Percentiles rank a stretch among this genome's conserved stretches.
Evolutionary conservation across 257 asterid genomes (phyloP).

Genomic region (Solanum lycopersicoides): DNA sequence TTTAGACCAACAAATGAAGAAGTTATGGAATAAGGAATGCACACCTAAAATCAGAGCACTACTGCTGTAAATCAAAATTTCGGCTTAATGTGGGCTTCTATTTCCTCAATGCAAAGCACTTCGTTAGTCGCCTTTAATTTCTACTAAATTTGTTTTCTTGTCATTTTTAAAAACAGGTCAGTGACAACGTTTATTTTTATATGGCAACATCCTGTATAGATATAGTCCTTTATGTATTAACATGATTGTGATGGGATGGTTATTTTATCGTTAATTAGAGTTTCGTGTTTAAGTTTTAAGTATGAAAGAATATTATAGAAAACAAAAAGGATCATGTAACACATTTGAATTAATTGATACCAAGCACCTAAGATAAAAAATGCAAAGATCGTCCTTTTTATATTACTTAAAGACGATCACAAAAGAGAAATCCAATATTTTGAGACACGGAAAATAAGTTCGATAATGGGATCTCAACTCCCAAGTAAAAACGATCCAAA

Average conservation of each 20-base stretch:
- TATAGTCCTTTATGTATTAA: too few relatives aligned
- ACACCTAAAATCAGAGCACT: too few relatives aligned
- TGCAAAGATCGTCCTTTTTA: not conserved
- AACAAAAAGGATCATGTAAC: too few relatives aligned
- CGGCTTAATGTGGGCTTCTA: not conserved
- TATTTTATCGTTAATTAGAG: too few relatives aligned
- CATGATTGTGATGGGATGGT: not conserved
- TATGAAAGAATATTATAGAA: too few relatives aligned
- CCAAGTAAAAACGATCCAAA: not conserved
- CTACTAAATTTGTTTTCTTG: not conserved
- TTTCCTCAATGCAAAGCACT: not conserved
- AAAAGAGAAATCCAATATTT: not conserved
- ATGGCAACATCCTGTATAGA: not conserved
- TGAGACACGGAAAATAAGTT: not conserved
- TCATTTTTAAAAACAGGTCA: not conserved
- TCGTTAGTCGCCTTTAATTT: not conserved
- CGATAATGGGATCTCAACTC: not conserved
- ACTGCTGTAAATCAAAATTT: not conserved
- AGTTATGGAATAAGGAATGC: too few relatives aligned
- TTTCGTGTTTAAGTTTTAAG: too few relatives aligned
- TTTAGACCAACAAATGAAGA: too few relatives aligned
- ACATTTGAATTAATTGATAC: not conserved
- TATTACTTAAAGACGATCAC: not conserved
- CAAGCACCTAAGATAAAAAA: too few relatives aligned
- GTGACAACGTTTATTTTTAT: too few relatives aligned